A percentile compares a stretch with the other conserved stretches of the same genome.
These are phyloP conservation scores for Scheffersomyces insectosa DNA, from an alignment of 1,139 yeast species.

Conservation along the genomic window DNA sequence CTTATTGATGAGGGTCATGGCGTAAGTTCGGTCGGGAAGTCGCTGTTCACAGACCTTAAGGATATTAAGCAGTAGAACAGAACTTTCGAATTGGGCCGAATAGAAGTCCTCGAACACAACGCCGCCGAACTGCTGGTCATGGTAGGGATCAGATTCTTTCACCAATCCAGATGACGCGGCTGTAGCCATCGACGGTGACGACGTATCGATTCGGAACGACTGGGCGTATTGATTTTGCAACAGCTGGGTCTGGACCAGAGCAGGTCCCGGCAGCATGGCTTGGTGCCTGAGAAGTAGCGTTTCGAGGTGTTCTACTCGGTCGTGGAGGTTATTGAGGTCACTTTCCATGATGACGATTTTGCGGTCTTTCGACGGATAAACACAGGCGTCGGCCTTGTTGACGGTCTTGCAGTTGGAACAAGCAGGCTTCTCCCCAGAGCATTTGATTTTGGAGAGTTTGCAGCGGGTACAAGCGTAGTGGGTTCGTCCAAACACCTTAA, in stretches of 20 bases:
- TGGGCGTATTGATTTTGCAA: background rate
- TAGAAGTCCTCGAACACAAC: background rate
- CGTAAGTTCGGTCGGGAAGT: constrained; percentile 33
- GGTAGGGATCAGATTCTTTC: background rate
- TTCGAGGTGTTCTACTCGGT: constrained; percentile 40
- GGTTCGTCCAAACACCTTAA: constrained; percentile 42
- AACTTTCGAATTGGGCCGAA: constrained; percentile 26
- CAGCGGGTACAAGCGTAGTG: constrained; percentile 46
- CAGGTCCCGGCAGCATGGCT: too few relatives aligned
- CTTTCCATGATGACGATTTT: constrained; percentile 54
- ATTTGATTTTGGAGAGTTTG: constrained; percentile 35
- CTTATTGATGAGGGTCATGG: constrained; percentile 27
- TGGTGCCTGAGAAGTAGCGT: background rate
- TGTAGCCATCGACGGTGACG: background rate
- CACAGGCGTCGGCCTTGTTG: constrained; percentile 38
- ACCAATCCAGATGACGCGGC: background rate
- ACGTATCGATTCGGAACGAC: background rate
- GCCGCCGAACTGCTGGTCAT: background rate
- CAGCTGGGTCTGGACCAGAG: background rate
- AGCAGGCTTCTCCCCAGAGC: constrained; percentile 47
- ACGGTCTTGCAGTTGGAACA: constrained; percentile 40
- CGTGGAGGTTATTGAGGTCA: constrained; percentile 45
- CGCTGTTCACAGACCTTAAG: constrained; percentile 7
- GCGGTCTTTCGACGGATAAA: constrained; percentile 51
- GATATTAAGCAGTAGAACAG: constrained; percentile 16